Base-by-base conservation (phyloP, 2,329 filamentous ascomycete genomes). In the Blastomyces percursus region DNA sequence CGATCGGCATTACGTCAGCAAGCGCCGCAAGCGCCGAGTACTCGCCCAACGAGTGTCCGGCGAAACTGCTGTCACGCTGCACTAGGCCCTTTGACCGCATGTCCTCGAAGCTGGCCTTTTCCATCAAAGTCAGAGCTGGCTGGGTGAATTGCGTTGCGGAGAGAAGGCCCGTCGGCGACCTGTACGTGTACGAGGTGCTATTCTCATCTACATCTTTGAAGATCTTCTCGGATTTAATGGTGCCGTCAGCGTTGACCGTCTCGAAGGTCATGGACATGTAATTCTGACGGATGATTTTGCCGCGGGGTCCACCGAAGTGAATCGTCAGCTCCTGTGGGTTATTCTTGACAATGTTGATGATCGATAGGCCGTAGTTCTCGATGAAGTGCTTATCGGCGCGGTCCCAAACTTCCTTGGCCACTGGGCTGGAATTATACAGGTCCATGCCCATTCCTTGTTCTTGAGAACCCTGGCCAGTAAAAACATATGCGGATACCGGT, bases 371-470 rank as follows among this genome's bases (percentile, higher is more conserved):
- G 79, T 99, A 99, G 75, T 96, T 97, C 78, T 97, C 93, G 80
- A 97, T 86, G 75, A 99, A 93, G 75, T 99, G 96, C 78, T 90
- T 95, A 79, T 99, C 94, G 59, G 94, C 95, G 64, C 91, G 86
- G 75, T 96, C 94, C 94, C 94, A 99, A 60, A 99, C 94, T 70
- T 96, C 93, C 80, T 91, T 92, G 66, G 94, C 95, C 24, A 99
- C 94, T 46, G 88, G 81, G 74, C 94, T 97, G 82, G 88, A 96
- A 71, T 83, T 88, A 75, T 99, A 99, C 60, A 99, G 83, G 72
- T 97, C 94, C 94, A 99, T 99, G 78, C 94, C 94, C 94, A 99
- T 99, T 66, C 94, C 94, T 76, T 99, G 94, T 77, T 99, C 94
- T 77, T 99, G 95, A 59, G 92, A 96, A 70, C 94, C 94, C 77